Conservation (phyloP, 176 grass and related monocot species). For the Olyra latifolia region DNA sequence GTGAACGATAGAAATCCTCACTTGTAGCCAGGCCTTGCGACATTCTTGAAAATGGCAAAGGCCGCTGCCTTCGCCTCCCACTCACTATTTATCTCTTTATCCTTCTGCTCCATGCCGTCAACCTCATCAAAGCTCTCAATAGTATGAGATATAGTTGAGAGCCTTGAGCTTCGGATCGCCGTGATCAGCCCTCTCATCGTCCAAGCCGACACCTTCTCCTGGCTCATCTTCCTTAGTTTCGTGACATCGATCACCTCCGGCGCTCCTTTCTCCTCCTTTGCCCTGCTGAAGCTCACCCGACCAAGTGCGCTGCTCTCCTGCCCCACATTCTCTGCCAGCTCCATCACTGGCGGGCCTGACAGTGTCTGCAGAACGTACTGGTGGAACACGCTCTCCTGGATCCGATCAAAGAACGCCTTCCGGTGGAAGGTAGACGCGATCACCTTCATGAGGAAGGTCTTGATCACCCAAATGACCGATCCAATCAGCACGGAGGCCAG, state of each 20-base stretch:
- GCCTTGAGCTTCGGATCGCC: constrained; percentile 69
- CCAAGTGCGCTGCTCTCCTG: constrained; percentile 39
- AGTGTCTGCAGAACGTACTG: constrained; percentile 91
- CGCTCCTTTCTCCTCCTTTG: constrained; percentile 54
- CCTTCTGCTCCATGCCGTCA: constrained; percentile 67
- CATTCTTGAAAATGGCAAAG: constrained; percentile 84
- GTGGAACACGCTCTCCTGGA: constrained; percentile 88
- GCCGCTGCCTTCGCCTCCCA: constrained; percentile 76
- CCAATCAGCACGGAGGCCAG: constrained; percentile 64
- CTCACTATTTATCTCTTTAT: constrained; percentile 84
- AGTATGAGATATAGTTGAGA: constrained; percentile 74
- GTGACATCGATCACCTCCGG: constrained; percentile 59
- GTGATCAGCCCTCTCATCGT: constrained; percentile 83
- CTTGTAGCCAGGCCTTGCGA: constrained; percentile 69
- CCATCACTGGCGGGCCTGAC: constrained; percentile 75
- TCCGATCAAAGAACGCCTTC: constrained; percentile 91
- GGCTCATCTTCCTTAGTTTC: constrained; percentile 79
- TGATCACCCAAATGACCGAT: constrained; percentile 67
- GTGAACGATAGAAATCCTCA: constrained; percentile 25
- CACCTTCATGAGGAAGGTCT: constrained; percentile 89
- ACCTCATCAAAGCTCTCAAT: constrained; percentile 78
- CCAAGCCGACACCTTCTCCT: constrained; percentile 90
- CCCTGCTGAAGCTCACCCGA: constrained; percentile 62
- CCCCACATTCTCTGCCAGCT: constrained; percentile 79
- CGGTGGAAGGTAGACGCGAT: constrained; percentile 86